Evolutionary conservation across 805 yeast species (phyloP).

Genomic region (Wickerhamomyces tratensis): DNA sequence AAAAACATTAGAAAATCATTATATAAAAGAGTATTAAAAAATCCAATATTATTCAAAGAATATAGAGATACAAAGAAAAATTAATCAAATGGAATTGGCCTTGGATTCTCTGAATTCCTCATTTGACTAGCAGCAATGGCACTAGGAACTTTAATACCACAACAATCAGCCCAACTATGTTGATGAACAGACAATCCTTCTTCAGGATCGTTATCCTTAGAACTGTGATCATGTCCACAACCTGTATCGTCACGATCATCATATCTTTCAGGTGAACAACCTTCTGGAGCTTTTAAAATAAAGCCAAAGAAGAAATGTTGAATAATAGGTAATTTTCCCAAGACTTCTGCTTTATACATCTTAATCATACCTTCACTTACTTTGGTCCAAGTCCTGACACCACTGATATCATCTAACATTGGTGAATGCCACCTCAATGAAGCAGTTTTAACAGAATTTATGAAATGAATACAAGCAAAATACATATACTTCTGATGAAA

Average conservation of each 20-base stretch:
- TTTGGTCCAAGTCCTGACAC: conserved; percentile 83
- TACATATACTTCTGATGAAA: conserved; percentile 71
- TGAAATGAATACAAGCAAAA: conserved; percentile 79
- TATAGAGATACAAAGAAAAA: too few species aligned
- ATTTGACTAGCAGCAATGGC: conserved; percentile 82
- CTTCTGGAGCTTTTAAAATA: conserved; percentile 63
- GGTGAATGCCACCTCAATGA: conserved; percentile 93
- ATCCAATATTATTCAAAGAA: too few species aligned
- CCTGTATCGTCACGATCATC: conserved; percentile 20
- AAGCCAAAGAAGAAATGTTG: conserved; percentile 89
- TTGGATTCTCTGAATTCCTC: conserved; percentile 22
- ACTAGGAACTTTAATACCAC: conserved; percentile 94
- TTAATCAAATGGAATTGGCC: conserved; percentile 61
- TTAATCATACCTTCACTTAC: conserved; percentile 91
- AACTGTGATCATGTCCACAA: conserved; percentile 29
- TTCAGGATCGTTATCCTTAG: conserved; percentile 19
- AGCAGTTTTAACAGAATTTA: conserved; percentile 72
- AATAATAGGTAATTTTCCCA: conserved; percentile 82
- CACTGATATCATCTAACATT: conserved; percentile 89
- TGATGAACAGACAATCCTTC: conserved; percentile 25
- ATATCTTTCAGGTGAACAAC: conserved; percentile 34
- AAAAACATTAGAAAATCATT: too few species aligned
- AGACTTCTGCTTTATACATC: conserved; percentile 92
- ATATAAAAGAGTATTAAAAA: too few species aligned
- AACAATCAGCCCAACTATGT: conserved; percentile 91